phyloP scores from a whole-genome alignment of 2,329 filamentous ascomycete species.

The Sclerotinia glacialis region DNA sequence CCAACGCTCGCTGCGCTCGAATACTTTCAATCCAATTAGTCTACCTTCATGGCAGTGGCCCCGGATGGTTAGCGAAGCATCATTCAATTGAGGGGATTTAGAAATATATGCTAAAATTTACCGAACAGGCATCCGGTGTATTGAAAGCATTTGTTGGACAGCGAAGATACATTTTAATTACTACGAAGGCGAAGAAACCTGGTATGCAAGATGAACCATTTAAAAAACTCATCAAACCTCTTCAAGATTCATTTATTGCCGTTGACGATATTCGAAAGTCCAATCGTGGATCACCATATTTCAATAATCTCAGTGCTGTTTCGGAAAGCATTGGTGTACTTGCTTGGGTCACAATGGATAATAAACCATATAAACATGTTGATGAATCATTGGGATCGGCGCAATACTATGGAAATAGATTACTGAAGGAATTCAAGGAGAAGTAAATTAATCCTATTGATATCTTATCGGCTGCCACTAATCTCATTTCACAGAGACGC shows the following conservation, averaged over 20 bases:
- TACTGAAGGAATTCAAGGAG: constrained; percentile 87
- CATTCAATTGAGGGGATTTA: background rate
- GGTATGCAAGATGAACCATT: constrained; percentile 62
- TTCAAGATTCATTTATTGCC: constrained; percentile 76
- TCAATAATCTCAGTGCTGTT: constrained; percentile 81
- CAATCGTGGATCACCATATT: constrained; percentile 71
- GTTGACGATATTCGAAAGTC: constrained; percentile 79
- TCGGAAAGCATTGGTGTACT: constrained; percentile 86
- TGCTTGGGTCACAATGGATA: constrained; percentile 84
- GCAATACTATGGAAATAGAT: constrained; percentile 92
- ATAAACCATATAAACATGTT: constrained; percentile 80
- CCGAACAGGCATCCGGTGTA: constrained; percentile 50
- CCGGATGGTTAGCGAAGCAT: background rate
- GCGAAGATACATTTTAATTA: constrained; percentile 81
- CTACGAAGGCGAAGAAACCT: constrained; percentile 90
- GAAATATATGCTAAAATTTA: constrained; percentile 23
- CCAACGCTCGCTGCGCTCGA: background rate
- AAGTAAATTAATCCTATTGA: constrained; percentile 48
- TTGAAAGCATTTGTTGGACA: constrained; percentile 73
- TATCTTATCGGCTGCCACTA: background rate
- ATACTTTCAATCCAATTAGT: background rate
- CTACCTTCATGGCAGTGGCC: background rate
- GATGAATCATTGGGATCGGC: constrained; percentile 78
- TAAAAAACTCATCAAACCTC: constrained; percentile 78
- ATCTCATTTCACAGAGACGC: constrained; percentile 56